Conservation (phyloP, 78 protist species). For the Cyanophora paradoxa region DNA sequence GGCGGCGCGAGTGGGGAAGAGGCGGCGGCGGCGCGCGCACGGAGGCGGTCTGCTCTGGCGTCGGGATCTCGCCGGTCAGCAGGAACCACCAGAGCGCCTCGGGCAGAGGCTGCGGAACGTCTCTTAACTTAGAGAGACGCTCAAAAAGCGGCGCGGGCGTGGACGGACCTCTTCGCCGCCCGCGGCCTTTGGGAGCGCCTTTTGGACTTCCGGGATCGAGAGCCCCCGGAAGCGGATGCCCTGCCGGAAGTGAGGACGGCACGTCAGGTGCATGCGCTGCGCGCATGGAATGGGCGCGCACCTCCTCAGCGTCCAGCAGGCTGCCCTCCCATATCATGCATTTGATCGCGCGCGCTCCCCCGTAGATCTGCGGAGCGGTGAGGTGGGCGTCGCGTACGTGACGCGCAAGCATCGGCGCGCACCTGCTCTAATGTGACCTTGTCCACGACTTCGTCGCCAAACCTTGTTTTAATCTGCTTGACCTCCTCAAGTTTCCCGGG, state of each 20-base stretch:
- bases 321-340: slow-evolving; percentile 87
- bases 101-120: too few species aligned
- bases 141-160: too few species aligned
- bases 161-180: slow-evolving; percentile 89
- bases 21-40: too few species aligned
- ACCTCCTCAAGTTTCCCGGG: slow-evolving; percentile 61
- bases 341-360: slow-evolving; percentile 92
- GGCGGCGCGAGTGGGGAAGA: too few species aligned
- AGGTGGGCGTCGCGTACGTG: too few species aligned
- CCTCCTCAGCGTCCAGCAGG: slow-evolving; percentile 82
- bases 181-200: slow-evolving; percentile 4
- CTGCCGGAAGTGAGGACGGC: slow-evolving; percentile 6
- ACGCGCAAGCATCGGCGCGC: too few species aligned
- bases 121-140: too few species aligned
- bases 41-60: slow-evolving; percentile 52
- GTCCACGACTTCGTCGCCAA: slow-evolving; percentile 64
- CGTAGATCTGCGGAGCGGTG: slow-evolving; percentile 88
- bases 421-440: slow-evolving; percentile 52
- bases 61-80: slow-evolving; percentile 87
- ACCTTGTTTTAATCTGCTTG: slow-evolving; percentile 39
- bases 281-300: not conserved
- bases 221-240: slow-evolving; percentile 90
- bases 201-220: slow-evolving; percentile 63
- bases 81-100: slow-evolving; percentile 87
- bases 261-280: not conserved